Conservation (phyloP, 345 rosid genomes). For the Salix brachista region DNA sequence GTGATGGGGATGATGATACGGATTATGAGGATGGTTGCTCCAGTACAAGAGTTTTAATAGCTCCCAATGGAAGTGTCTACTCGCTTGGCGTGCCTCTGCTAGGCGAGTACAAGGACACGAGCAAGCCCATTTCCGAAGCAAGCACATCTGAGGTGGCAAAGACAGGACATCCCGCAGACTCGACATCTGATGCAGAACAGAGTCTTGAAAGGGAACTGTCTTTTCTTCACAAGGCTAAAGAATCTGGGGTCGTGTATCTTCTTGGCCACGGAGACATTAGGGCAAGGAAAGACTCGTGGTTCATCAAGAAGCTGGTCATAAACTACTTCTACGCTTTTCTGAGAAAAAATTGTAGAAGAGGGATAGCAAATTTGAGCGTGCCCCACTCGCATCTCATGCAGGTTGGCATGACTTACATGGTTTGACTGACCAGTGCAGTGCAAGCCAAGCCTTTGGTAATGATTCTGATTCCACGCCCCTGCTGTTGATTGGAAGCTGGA, state of each 20-base stretch:
- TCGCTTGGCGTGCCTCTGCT: conserved; percentile 82
- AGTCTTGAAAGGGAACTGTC: conserved; percentile 92
- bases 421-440: conserved; percentile 33
- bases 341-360: conserved; percentile 94
- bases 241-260: conserved; percentile 92
- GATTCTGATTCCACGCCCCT: background rate
- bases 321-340: conserved; percentile 93
- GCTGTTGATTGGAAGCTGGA: conserved; percentile 1
- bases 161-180: conserved; percentile 31
- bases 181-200: conserved; percentile 63
- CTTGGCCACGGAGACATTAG: conserved; percentile 97
- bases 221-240: conserved; percentile 86
- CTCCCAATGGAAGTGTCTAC: conserved; percentile 88
- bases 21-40: conserved; percentile 59
- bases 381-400: conserved; percentile 96
- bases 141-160: conserved; percentile 52
- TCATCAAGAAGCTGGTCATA: conserved; percentile 81
- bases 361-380: conserved; percentile 81
- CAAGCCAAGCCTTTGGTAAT: background rate
- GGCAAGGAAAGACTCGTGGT: conserved; percentile 98
- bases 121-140: conserved; percentile 43
- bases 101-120: conserved; percentile 49
- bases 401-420: conserved; percentile 99
- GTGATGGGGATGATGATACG: conserved; percentile 67
- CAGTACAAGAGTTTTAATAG: conserved; percentile 63